These are phyloP conservation scores for Penicillium antarcticum DNA, from an alignment of 495 filamentous ascomycete species.

Conservation along the genomic window DNA sequence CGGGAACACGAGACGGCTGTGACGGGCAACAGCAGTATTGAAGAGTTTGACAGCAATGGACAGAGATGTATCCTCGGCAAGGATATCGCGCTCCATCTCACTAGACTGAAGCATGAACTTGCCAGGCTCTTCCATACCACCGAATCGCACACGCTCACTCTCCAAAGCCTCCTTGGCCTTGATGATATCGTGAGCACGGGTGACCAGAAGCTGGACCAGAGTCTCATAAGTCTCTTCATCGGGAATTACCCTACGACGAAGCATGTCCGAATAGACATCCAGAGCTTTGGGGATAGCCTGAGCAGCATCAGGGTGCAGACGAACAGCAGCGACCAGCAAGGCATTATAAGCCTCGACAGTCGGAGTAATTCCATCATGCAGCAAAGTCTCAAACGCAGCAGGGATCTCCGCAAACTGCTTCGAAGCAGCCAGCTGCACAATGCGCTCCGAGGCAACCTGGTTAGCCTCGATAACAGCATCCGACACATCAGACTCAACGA, in stretches of 20 bases:
- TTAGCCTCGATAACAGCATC: slow-evolving; percentile 49
- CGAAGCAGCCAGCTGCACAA: slow-evolving; percentile 64
- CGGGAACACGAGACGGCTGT: slow-evolving; percentile 53
- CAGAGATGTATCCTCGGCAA: slow-evolving; percentile 82
- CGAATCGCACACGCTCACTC: slow-evolving; percentile 72
- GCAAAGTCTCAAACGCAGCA: slow-evolving; percentile 81
- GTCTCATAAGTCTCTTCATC: slow-evolving; percentile 83
- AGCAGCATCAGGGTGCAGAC: slow-evolving; percentile 63
- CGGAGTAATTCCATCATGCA: slow-evolving; percentile 72
- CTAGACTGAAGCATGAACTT: slow-evolving; percentile 88
- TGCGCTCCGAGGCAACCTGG: slow-evolving; percentile 66
- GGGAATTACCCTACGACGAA: slow-evolving; percentile 75
- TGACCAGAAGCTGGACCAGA: slow-evolving; percentile 75
- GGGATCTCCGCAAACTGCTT: slow-evolving; percentile 81
- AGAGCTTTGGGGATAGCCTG: slow-evolving; percentile 85
- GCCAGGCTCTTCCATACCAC: slow-evolving; percentile 79
- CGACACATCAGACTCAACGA: slow-evolving; percentile 26
- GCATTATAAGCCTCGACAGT: slow-evolving; percentile 86
- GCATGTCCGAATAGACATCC: slow-evolving; percentile 95
- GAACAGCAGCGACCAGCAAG: slow-evolving; percentile 75
- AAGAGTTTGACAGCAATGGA: slow-evolving; percentile 82
- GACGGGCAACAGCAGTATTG: slow-evolving; percentile 59
- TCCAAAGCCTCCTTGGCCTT: slow-evolving; percentile 67
- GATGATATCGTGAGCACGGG: slow-evolving; percentile 69
- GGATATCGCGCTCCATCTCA: slow-evolving; percentile 75